Evolutionary conservation across 2,329 filamentous ascomycete species (phyloP).

Genomic region (Cytospora piceicola): DNA sequence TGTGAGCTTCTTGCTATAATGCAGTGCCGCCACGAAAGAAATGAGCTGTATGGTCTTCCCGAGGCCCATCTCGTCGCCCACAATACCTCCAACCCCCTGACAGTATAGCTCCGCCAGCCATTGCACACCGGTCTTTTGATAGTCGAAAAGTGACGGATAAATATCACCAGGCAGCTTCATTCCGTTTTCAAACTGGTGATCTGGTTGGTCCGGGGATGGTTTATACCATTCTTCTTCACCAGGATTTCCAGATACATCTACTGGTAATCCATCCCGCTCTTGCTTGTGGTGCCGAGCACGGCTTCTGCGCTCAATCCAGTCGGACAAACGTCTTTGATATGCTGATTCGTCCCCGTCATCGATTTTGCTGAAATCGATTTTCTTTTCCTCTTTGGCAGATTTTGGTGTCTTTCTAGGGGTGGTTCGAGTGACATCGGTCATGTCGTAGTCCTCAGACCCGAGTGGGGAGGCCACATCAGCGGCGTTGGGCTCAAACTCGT

Average conservation of each 20-base stretch:
- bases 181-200: slow-evolving; percentile 74
- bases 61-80: slow-evolving; percentile 98
- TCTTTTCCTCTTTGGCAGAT: slow-evolving; percentile 41
- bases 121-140: slow-evolving; percentile 95
- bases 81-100: slow-evolving; percentile 88
- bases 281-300: slow-evolving; percentile 44
- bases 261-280: slow-evolving; percentile 35
- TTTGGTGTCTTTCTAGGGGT: slow-evolving; percentile 48
- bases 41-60: slow-evolving; percentile 78
- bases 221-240: slow-evolving; percentile 74
- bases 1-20: slow-evolving; percentile 84
- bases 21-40: slow-evolving; percentile 84
- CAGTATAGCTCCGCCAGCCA: slow-evolving; percentile 94
- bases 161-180: slow-evolving; percentile 90
- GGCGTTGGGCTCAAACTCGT: slow-evolving; percentile 49
- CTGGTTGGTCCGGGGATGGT: slow-evolving; percentile 80
- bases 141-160: slow-evolving; percentile 88
- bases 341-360: slow-evolving; percentile 89
- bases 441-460: slow-evolving; percentile 46
- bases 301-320: slow-evolving; percentile 67
- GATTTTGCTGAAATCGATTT: slow-evolving; percentile 60
- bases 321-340: slow-evolving; percentile 74
- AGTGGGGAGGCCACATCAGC: slow-evolving; percentile 36
- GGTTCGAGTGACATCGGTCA: slow-evolving; percentile 44
- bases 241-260: slow-evolving; percentile 43